phyloP scores from a whole-genome alignment of 352 stramenopile genomes.

The Thalassiosira mediterranea region DNA sequence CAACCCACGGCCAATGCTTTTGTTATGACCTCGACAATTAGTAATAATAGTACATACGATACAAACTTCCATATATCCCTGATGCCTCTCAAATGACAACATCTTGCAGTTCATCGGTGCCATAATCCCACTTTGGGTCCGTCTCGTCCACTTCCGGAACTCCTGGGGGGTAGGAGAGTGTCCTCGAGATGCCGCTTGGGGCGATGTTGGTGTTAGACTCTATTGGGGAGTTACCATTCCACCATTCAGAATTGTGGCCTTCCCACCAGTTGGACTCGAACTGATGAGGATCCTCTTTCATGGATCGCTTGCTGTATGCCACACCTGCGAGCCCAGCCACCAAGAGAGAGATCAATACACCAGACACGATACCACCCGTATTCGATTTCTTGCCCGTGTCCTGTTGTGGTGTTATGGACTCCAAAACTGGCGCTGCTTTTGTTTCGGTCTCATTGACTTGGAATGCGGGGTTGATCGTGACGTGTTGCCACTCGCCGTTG shows the following conservation, averaged over 20 bases:
- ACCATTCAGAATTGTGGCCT: conserved; percentile 33
- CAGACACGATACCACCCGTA: neutral
- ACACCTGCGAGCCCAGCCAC: conserved; percentile 27
- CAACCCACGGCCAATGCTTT: no score
- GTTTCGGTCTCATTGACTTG: conserved; percentile 12
- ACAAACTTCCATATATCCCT: no score
- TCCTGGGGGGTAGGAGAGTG: no score
- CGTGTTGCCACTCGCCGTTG: neutral
- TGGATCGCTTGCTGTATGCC: conserved; percentile 12
- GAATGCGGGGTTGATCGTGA: conserved; percentile 23
- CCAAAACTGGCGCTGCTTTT: neutral
- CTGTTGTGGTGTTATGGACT: conserved; percentile 4
- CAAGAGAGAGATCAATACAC: conserved; percentile 1
- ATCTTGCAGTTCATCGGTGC: conserved; percentile 35
- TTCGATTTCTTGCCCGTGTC: neutral
- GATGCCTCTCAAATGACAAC: conserved; percentile 34
- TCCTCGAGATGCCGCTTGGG: no score
- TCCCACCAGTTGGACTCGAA: conserved; percentile 41
- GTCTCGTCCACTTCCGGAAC: conserved; percentile 17
- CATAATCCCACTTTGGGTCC: conserved; percentile 18
- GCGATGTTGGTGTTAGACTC: conserved; percentile 25
- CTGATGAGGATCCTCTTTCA: conserved; percentile 13
- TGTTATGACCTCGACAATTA: no score
- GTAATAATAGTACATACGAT: no score
- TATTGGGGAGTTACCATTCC: conserved; percentile 17